Evolutionary conservation across 2,329 filamentous ascomycete genomes (phyloP).

Genomic region (Cyphellophora europaea): DNA sequence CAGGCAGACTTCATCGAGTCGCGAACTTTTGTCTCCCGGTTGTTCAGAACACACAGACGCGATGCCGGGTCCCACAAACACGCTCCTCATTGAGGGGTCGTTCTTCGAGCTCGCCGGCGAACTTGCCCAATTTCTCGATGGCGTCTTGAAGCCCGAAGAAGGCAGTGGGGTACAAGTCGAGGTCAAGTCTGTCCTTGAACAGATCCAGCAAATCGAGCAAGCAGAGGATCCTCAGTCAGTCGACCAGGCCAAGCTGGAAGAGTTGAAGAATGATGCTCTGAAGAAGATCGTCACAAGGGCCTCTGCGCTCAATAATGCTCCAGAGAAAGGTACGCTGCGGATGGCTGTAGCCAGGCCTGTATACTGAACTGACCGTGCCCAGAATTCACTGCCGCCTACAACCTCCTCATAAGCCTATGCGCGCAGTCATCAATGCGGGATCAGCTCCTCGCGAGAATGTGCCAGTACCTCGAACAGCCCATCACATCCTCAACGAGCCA

Average conservation of each 20-base stretch:
- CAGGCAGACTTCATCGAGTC: too few relatives aligned
- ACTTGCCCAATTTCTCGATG: conserved; percentile 88
- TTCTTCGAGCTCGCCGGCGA: conserved; percentile 91
- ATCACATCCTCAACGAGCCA: conserved; percentile 78
- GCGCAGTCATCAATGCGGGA: conserved; percentile 76
- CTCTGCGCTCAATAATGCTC: conserved; percentile 66
- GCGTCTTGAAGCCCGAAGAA: conserved; percentile 60
- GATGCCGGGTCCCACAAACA: conserved; percentile 54
- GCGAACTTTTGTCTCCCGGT: too few relatives aligned
- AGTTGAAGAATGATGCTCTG: conserved; percentile 72
- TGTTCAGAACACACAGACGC: conserved; percentile 8
- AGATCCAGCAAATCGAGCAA: conserved; percentile 44
- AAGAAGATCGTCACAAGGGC: conserved; percentile 82
- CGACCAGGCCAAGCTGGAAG: conserved; percentile 17
- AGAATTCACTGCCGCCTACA: conserved; percentile 94
- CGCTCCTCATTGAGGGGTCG: conserved; percentile 73
- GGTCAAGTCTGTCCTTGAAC: conserved; percentile 59
- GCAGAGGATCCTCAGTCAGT: conserved; percentile 38
- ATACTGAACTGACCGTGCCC: conserved; percentile 17
- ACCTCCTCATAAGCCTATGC: conserved; percentile 89
- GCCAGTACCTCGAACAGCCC: conserved; percentile 74
- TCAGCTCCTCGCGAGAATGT: conserved; percentile 79
- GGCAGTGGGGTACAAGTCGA: conserved; percentile 46
- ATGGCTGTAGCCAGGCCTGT: background rate
- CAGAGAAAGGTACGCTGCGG: conserved; percentile 62